Conservation (phyloP, 495 filamentous ascomycete genomes). For the Amorphotheca resinae region DNA sequence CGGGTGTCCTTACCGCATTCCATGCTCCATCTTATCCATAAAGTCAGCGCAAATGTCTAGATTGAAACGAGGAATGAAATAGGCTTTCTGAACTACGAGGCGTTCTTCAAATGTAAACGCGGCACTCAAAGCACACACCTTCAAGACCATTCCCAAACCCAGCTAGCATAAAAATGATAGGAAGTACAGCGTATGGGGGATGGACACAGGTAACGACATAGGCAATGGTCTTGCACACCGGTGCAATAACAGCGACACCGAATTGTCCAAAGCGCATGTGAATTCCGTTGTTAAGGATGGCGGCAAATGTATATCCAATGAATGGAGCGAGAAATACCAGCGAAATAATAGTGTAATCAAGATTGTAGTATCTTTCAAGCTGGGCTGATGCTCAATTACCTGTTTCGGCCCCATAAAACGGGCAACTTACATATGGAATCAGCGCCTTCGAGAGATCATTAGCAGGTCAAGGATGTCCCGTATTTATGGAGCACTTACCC, state of each 20-base stretch:
- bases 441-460: constrained; percentile 36
- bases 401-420: constrained; percentile 22
- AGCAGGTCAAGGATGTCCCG: neutral
- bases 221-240: constrained; percentile 50
- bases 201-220: constrained; percentile 57
- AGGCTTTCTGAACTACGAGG: neutral
- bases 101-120: too few relatives aligned
- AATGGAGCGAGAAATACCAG: constrained; percentile 75
- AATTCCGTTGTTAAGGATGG: constrained; percentile 52
- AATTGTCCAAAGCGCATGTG: constrained; percentile 52
- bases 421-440: constrained; percentile 39
- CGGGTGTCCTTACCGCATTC: constrained; percentile 38
- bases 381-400: constrained; percentile 21
- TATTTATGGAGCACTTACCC: constrained; percentile 36
- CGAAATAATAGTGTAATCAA: constrained; percentile 67
- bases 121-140: neutral
- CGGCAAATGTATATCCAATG: constrained; percentile 65
- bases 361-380: constrained; percentile 53
- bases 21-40: constrained; percentile 48
- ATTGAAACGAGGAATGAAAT: neutral
- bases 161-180: constrained; percentile 54
- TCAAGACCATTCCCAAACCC: constrained; percentile 63
- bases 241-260: constrained; percentile 57
- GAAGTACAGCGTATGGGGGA: constrained; percentile 66
- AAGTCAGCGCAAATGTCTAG: neutral